phyloP scores from a whole-genome alignment of 73 alveolate genomes.

The Stentor coeruleus region DNA sequence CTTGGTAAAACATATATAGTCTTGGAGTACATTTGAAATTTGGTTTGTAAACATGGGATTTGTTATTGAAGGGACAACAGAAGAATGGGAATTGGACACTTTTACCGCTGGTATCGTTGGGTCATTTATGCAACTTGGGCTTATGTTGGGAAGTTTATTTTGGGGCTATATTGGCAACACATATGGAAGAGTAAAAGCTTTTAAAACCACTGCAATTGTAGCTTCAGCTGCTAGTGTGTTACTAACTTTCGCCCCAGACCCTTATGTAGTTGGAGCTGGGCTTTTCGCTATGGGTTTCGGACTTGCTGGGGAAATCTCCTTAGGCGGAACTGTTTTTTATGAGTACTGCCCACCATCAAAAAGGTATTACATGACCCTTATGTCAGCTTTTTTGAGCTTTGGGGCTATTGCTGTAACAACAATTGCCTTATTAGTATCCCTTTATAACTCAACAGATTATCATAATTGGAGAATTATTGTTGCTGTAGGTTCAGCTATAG shows the following conservation, averaged over 20 bases:
- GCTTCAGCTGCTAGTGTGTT: neutral
- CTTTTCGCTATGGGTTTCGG: neutral
- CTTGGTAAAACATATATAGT: neutral
- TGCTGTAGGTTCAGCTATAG: neutral
- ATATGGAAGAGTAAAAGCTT: neutral
- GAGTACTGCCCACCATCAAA: slow-evolving; percentile 18
- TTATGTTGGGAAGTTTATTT: neutral
- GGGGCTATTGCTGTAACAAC: neutral
- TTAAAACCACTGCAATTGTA: neutral
- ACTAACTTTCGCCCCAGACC: neutral
- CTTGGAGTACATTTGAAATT: neutral
- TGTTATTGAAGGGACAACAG: neutral
- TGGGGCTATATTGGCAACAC: neutral
- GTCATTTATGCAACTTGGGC: neutral
- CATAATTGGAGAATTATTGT: slow-evolving; percentile 7
- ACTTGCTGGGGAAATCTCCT: neutral
- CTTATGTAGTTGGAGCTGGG: neutral
- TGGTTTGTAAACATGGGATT: neutral
- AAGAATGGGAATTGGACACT: neutral
- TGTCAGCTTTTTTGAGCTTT: neutral
- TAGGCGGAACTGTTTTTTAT: neutral
- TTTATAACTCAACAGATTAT: neutral
- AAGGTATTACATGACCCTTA: neutral
- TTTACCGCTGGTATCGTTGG: neutral
- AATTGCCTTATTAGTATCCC: neutral